Evolutionary conservation across 2,329 filamentous ascomycete genomes (phyloP).

Genomic region (Aspergillus flavus): DNA sequence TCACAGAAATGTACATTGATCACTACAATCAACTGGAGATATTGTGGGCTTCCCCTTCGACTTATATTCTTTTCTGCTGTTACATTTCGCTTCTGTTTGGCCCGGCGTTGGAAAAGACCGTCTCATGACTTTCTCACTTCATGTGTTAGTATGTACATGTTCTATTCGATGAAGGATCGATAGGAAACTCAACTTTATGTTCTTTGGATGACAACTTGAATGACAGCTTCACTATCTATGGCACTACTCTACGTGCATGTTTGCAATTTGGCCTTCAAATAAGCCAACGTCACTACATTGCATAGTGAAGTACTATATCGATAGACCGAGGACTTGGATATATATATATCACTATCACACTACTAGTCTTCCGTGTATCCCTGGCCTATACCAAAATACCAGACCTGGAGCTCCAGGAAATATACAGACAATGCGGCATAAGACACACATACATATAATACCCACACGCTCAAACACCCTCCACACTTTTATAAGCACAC

Average conservation of each 20-base stretch:
- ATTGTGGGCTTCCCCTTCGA: not conserved
- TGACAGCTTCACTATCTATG: not conserved
- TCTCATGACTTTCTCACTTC: not conserved
- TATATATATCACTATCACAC: not conserved
- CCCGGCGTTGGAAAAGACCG: not conserved
- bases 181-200: not conserved
- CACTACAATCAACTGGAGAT: not conserved
- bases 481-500: not conserved
- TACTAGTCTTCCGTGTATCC: not conserved
- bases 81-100: not conserved
- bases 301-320: not conserved
- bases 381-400: not conserved
- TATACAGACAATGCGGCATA: not conserved
- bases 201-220: not conserved
- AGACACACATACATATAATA: not conserved
- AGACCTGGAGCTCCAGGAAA: not conserved
- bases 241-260: not conserved
- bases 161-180: not conserved
- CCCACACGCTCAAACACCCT: not conserved
- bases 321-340: not conserved
- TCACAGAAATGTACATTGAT: not conserved
- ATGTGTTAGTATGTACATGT: not conserved
- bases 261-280: not conserved
- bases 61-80: not conserved
- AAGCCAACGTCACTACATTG: not conserved